Conservation (phyloP, 2,329 filamentous ascomycete species). For the Botryosphaeria dothidea region DNA sequence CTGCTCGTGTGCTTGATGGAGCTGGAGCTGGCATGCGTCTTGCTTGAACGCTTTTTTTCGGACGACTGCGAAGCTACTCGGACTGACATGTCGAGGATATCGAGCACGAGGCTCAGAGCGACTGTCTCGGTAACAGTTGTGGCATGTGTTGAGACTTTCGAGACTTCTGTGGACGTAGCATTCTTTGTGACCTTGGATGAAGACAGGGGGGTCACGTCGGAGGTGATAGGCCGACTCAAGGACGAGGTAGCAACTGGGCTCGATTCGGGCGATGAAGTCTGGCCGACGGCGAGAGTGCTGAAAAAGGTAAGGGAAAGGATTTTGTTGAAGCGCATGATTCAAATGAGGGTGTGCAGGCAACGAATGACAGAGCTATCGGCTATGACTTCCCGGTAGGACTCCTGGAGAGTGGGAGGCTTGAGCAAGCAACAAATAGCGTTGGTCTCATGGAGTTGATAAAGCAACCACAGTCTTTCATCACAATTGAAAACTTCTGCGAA, state of each 20-base stretch:
- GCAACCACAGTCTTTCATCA: background rate
- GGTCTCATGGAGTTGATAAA: background rate
- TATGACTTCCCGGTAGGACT: background rate
- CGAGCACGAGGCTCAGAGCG: constrained; percentile 16
- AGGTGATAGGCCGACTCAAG: background rate
- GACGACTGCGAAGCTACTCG: background rate
- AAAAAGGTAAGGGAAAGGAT: background rate
- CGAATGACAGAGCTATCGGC: background rate
- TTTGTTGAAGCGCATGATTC: background rate
- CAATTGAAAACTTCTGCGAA: background rate
- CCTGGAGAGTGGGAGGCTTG: background rate
- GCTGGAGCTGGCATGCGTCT: background rate
- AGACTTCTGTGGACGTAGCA: background rate
- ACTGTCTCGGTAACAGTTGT: constrained; percentile 14
- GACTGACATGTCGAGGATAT: constrained; percentile 15
- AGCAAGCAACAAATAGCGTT: background rate
- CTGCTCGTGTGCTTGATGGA: background rate
- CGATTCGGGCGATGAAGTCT: background rate
- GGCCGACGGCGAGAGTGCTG: background rate
- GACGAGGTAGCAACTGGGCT: background rate
- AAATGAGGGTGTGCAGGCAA: background rate
- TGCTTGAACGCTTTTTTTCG: background rate
- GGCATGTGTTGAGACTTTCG: background rate
- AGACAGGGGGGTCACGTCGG: background rate
- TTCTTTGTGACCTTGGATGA: background rate